Conservation (phyloP, 192 early-diverging fungal genomes). For the Mortierella alpina region DNA sequence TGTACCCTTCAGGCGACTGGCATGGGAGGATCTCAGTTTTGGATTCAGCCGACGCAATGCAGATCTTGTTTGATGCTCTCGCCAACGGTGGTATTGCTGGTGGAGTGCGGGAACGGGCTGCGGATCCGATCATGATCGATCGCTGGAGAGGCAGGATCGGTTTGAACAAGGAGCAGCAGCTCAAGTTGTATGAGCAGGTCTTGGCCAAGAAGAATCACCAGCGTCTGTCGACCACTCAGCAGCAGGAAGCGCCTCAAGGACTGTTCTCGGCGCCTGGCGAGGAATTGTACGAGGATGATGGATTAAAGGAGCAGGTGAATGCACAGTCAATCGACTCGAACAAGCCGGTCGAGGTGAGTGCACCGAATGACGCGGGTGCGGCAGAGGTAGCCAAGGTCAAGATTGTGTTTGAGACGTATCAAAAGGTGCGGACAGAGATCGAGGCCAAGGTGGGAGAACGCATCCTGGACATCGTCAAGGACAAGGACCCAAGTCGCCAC, state of each 20-base stretch:
- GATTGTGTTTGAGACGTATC: slow-evolving; percentile 53
- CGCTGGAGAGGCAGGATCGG: slow-evolving; percentile 67
- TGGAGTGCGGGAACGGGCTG: slow-evolving; percentile 19
- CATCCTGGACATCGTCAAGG: slow-evolving; percentile 56
- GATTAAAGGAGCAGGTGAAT: slow-evolving; percentile 34
- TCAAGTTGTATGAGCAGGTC: slow-evolving; percentile 33
- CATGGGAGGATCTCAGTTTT: slow-evolving; percentile 59
- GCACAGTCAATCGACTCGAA: slow-evolving; percentile 27
- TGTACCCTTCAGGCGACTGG: slow-evolving; percentile 67
- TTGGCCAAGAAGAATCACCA: slow-evolving; percentile 15
- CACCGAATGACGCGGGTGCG: not conserved
- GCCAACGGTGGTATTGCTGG: slow-evolving; percentile 41
- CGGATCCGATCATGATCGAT: slow-evolving; percentile 48
- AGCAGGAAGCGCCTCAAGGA: not conserved
- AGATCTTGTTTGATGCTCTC: slow-evolving; percentile 56
- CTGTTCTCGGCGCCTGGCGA: slow-evolving; percentile 46
- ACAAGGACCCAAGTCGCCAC: slow-evolving; percentile 60
- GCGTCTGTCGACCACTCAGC: not conserved
- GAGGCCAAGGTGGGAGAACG: slow-evolving; percentile 54
- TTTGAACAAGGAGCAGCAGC: slow-evolving; percentile 55
- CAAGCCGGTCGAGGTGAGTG: not conserved
- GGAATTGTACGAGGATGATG: slow-evolving; percentile 43
- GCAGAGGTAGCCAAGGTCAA: slow-evolving; percentile 29
- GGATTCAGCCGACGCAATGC: slow-evolving; percentile 47
- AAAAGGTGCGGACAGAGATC: slow-evolving; percentile 56